These are phyloP conservation scores for Pichia thaimueangensis DNA, from an alignment of 805 yeast species.

Conservation along the genomic window DNA sequence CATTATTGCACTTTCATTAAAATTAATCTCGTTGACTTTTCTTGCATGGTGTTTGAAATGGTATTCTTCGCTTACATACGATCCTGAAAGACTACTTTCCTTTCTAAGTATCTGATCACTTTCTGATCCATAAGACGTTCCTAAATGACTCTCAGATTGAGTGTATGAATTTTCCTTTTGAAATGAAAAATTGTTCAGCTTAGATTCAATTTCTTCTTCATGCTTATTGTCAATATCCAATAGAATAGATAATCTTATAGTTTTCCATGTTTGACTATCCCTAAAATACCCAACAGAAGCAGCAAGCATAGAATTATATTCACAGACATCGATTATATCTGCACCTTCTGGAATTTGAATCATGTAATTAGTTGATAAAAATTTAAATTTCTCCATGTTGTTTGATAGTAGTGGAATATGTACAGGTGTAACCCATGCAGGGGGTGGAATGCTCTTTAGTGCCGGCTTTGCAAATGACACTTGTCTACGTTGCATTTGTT, in stretches of 20 bases:
- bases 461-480: slow-evolving; percentile 12
- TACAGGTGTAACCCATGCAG: slow-evolving; percentile 36
- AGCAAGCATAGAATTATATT: slow-evolving; percentile 51
- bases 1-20: slow-evolving; percentile 20
- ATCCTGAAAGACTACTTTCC: not conserved
- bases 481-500: slow-evolving; percentile 17
- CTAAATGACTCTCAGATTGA: slow-evolving; percentile 12
- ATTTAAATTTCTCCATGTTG: slow-evolving; percentile 39
- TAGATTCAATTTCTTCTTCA: slow-evolving; percentile 12
- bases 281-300: slow-evolving; percentile 42
- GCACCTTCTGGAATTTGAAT: slow-evolving; percentile 43
- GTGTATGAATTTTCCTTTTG: slow-evolving; percentile 19
- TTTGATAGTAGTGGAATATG: slow-evolving; percentile 37
- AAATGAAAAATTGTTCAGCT: slow-evolving; percentile 9
- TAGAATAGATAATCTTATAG: slow-evolving; percentile 43
- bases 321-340: slow-evolving; percentile 47
- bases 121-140: slow-evolving; percentile 20
- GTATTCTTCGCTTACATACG: slow-evolving; percentile 4
- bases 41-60: not conserved
- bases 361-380: slow-evolving; percentile 44
- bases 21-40: not conserved
- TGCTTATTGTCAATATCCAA: slow-evolving; percentile 22
- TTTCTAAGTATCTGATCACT: slow-evolving; percentile 4
- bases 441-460: slow-evolving; percentile 6
- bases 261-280: slow-evolving; percentile 60